phyloP scores from a whole-genome alignment of 202 grass and related monocot genomes.

The Carex arenaria region DNA sequence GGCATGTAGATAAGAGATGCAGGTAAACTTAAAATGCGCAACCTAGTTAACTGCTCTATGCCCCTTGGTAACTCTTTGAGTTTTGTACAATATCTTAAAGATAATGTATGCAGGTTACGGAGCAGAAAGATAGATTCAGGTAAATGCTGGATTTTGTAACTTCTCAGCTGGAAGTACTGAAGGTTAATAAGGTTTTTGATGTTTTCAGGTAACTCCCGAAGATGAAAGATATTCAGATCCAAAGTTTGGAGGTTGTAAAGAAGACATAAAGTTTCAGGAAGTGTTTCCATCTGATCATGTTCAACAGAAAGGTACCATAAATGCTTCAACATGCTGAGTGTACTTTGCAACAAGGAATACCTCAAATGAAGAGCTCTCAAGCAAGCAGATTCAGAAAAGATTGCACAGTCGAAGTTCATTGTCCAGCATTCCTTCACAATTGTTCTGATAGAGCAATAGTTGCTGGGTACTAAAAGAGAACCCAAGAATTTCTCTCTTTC shows the following conservation, averaged over 20 bases:
- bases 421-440: no score
- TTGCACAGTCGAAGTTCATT: no score
- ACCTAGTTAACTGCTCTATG: not conserved
- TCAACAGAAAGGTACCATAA: not conserved
- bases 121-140: not conserved
- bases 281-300: not conserved
- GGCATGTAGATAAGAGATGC: not conserved
- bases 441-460: not conserved
- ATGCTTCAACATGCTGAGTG: not conserved
- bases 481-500: not conserved
- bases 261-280: not conserved
- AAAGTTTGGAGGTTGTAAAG: not conserved
- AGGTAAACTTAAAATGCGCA: not conserved
- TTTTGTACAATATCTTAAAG: no score
- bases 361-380: not conserved
- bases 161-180: not conserved
- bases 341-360: not conserved
- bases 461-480: no score
- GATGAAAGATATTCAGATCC: not conserved
- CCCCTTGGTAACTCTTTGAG: not conserved
- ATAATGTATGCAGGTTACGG: not conserved
- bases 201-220: not conserved
- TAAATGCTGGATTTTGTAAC: not conserved
- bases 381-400: not conserved
- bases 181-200: conserved; percentile 6